Conservation (phyloP, 495 filamentous ascomycete genomes). For the Neurospora discreta region DNA sequence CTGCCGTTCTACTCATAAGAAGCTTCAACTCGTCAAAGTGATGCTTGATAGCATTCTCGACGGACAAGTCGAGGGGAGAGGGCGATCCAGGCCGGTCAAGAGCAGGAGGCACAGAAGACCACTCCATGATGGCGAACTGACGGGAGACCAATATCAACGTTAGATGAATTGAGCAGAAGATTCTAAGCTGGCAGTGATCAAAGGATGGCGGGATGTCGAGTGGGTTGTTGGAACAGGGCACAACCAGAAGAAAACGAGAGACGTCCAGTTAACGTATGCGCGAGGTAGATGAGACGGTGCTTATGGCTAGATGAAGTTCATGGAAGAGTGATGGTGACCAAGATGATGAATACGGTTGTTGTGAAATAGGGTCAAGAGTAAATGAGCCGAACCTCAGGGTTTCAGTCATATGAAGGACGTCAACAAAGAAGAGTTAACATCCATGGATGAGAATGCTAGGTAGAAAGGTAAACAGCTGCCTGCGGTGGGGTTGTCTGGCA, state of each 20-base stretch:
- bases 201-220: neutral
- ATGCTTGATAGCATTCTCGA: neutral
- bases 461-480: neutral
- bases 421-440: neutral
- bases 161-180: neutral
- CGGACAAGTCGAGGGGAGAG: neutral
- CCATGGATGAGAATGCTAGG: neutral
- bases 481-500: neutral
- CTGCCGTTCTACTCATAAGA: neutral
- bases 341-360: neutral
- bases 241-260: neutral
- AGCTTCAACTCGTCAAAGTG: neutral
- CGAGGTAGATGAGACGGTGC: neutral
- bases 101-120: neutral
- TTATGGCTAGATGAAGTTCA: neutral
- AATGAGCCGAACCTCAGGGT: neutral
- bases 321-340: neutral
- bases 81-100: neutral
- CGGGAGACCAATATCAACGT: neutral
- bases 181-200: neutral
- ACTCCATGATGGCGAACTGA: neutral
- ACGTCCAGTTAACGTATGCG: neutral
- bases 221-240: neutral
- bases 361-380: neutral
- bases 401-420: neutral